Conservation (phyloP, 192 early-diverging fungal genomes). For the Backusella circina region DNA sequence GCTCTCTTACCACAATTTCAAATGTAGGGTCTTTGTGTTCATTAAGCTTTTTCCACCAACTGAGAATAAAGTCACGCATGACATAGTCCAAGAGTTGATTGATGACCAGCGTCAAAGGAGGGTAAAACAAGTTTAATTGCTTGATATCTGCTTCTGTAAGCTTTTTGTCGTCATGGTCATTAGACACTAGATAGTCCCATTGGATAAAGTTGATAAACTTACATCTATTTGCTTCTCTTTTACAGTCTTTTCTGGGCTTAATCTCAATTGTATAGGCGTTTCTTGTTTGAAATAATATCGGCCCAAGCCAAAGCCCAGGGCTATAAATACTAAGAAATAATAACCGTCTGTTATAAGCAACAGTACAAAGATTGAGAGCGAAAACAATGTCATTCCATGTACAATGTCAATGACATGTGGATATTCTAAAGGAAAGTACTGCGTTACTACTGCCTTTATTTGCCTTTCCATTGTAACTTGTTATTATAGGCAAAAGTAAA, state of each 20-base stretch:
- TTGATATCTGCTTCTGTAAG: background rate
- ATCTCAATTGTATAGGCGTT: background rate
- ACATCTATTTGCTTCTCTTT: background rate
- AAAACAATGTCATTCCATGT: background rate
- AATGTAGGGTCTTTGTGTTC: slow-evolving; percentile 6
- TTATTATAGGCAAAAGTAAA: background rate
- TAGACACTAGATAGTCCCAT: background rate
- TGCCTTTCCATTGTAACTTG: background rate
- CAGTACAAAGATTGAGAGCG: background rate
- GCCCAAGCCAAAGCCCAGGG: slow-evolving; percentile 2
- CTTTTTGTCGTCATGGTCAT: background rate
- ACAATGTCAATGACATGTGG: background rate
- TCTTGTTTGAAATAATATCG: background rate
- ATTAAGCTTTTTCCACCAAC: slow-evolving; percentile 29
- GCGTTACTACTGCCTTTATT: background rate
- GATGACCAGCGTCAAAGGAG: slow-evolving; percentile 2
- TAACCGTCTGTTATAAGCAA: slow-evolving; percentile 7
- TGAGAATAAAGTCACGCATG: slow-evolving; percentile 20
- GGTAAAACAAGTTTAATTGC: slow-evolving; percentile 12
- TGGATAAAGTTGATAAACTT: background rate
- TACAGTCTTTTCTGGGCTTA: background rate
- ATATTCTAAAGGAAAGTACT: background rate
- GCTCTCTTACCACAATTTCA: slow-evolving; percentile 6
- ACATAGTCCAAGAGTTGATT: slow-evolving; percentile 8
- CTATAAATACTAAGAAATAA: slow-evolving; percentile 1